Conservation (phyloP, 1,284 basidiomycete genomes). For the Marasmius sp. region DNA sequence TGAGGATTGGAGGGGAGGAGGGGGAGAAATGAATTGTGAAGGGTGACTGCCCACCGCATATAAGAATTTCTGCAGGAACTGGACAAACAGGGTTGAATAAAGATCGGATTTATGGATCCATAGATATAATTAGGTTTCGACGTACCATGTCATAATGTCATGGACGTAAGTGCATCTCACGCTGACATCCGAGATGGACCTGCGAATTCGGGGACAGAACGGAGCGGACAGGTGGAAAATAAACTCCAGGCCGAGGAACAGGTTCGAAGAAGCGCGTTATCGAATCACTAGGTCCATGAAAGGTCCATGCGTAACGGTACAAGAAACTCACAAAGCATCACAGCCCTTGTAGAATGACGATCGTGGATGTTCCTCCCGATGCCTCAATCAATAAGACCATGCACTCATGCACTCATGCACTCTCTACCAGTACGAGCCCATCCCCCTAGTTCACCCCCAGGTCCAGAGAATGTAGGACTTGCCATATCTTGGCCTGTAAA, state of each 20-base stretch:
- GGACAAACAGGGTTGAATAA: conserved; percentile 33
- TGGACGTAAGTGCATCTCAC: conserved; percentile 23
- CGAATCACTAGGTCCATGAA: neutral
- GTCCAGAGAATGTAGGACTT: no score
- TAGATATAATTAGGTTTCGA: conserved; percentile 41
- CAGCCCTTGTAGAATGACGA: conserved; percentile 12
- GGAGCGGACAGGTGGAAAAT: conserved; percentile 34
- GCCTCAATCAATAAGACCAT: no score
- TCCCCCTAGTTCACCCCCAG: no score
- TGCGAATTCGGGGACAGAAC: conserved; percentile 38
- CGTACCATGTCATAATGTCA: conserved; percentile 16
- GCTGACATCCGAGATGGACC: conserved; percentile 3
- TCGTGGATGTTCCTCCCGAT: neutral
- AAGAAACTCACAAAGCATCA: no score
- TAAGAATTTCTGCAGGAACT: neutral
- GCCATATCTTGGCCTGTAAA: neutral
- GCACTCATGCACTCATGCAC: no score
- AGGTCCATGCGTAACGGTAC: conserved; percentile 7
- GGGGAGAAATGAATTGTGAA: conserved; percentile 5
- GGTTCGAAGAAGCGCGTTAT: neutral
- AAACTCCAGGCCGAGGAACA: conserved; percentile 21
- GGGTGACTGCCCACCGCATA: neutral
- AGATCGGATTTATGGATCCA: conserved; percentile 36
- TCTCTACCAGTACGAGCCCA: no score
- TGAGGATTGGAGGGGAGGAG: conserved; percentile 24